Percentiles rank a stretch among this genome's conserved stretches.
Evolutionary conservation across 2,329 filamentous ascomycete species (phyloP).

Genomic region (Phaeoacremonium minimum): DNA sequence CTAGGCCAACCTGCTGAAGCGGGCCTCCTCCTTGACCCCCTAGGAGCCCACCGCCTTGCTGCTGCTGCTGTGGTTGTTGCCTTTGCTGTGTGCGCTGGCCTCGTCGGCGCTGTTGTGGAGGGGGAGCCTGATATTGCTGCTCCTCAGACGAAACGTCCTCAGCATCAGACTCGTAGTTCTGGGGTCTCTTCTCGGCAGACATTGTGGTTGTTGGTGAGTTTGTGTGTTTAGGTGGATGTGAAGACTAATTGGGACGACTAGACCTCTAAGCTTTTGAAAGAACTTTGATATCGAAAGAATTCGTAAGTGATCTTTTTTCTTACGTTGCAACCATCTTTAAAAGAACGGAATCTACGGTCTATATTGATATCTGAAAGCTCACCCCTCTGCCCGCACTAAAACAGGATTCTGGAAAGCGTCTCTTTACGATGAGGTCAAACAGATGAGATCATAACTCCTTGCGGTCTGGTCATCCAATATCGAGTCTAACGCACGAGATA

Average conservation of each 20-base stretch:
- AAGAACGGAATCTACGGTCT: constrained; percentile 1
- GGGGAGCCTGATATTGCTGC: constrained; percentile 18
- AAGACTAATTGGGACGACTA: too few relatives aligned
- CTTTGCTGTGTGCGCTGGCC: constrained; percentile 13
- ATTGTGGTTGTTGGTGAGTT: constrained; percentile 8
- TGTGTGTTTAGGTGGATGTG: constrained; percentile 10
- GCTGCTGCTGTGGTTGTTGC: constrained; percentile 20
- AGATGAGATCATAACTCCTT: constrained; percentile 11
- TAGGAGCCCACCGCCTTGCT: constrained; percentile 17
- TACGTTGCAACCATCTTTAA: neutral
- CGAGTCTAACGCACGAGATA: neutral
- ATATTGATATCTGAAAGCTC: constrained; percentile 1
- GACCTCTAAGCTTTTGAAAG: too few relatives aligned
- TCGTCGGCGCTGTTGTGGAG: constrained; percentile 17
- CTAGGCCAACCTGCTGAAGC: constrained; percentile 31
- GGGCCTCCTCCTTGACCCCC: constrained; percentile 14
- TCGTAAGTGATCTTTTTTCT: too few relatives aligned
- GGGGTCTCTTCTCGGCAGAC: too few relatives aligned
- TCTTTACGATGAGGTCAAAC: constrained; percentile 1
- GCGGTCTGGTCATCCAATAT: neutral
- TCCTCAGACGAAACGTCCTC: constrained; percentile 24
- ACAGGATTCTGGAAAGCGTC: constrained; percentile 8
- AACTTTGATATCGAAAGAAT: too few relatives aligned
- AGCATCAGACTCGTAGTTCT: constrained; percentile 28
- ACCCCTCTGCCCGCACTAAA: constrained; percentile 3